Conservation (phyloP, 305 asterid species). For the Caryopteris hybrid region DNA sequence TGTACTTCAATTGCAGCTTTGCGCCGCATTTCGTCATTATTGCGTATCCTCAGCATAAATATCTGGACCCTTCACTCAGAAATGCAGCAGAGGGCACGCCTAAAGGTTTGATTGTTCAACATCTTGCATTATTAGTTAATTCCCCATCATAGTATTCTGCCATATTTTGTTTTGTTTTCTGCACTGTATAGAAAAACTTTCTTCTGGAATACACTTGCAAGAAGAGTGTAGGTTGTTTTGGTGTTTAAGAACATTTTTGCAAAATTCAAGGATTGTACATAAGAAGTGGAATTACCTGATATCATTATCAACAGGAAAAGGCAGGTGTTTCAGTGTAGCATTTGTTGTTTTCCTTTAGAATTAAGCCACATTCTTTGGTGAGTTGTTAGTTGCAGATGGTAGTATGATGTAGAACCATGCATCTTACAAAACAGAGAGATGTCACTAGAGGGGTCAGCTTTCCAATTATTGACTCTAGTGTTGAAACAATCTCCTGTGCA, state of each 20-base stretch:
- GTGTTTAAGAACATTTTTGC: neutral
- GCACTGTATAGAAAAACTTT: neutral
- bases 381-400: neutral
- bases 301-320: neutral
- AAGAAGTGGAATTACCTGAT: neutral
- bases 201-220: neutral
- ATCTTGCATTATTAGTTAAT: neutral
- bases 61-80: constrained; percentile 90
- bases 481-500: neutral
- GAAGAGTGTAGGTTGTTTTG: neutral
- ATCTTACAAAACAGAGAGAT: neutral
- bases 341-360: neutral
- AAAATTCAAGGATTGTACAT: neutral
- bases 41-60: constrained; percentile 62
- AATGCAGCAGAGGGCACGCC: constrained; percentile 98
- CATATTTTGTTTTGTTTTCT: neutral
- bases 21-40: constrained; percentile 77
- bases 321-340: neutral
- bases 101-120: constrained; percentile 53
- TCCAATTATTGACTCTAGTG: no score
- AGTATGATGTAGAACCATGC: neutral
- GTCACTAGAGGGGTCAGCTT: no score
- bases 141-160: neutral
- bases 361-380: neutral
- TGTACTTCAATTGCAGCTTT: constrained; percentile 96